These are phyloP conservation scores for Penicillium robsamsonii DNA, from an alignment of 495 filamentous ascomycete genomes.

Conservation along the genomic window DNA sequence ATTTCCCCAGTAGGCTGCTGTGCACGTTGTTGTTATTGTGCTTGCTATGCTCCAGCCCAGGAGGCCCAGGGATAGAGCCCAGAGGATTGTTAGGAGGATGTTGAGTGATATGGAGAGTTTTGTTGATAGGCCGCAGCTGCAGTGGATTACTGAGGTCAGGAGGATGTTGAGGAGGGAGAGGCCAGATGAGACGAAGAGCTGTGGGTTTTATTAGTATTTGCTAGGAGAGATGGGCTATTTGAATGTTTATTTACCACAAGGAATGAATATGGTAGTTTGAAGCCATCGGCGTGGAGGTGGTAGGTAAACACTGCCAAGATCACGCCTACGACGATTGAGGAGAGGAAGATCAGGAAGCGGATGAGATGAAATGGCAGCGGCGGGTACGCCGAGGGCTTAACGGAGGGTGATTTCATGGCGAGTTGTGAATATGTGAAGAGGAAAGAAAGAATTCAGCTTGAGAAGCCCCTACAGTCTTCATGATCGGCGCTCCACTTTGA, in stretches of 20 bases:
- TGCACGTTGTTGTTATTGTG: slow-evolving; percentile 59
- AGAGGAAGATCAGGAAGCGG: slow-evolving; percentile 49
- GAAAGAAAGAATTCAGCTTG: slow-evolving; percentile 4
- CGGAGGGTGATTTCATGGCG: slow-evolving; percentile 35
- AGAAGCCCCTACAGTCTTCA: slow-evolving; percentile 1
- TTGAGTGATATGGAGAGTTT: slow-evolving; percentile 55
- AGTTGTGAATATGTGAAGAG: slow-evolving; percentile 4
- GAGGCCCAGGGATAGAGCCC: slow-evolving; percentile 56
- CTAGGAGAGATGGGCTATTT: not conserved
- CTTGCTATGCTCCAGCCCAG: slow-evolving; percentile 55
- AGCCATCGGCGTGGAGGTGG: slow-evolving; percentile 53
- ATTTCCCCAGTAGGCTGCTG: slow-evolving; percentile 52
- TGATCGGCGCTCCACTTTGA: slow-evolving; percentile 29
- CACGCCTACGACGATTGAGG: slow-evolving; percentile 54
- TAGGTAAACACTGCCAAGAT: slow-evolving; percentile 63
- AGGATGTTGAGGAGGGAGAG: slow-evolving; percentile 53
- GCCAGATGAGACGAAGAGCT: slow-evolving; percentile 57
- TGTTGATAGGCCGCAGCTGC: slow-evolving; percentile 55
- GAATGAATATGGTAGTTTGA: slow-evolving; percentile 62
- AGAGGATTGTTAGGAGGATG: slow-evolving; percentile 50
- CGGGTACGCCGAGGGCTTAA: slow-evolving; percentile 58
- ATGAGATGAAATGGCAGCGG: slow-evolving; percentile 57
- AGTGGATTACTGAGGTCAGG: slow-evolving; percentile 55
- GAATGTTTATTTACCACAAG: slow-evolving; percentile 49
- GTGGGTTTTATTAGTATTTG: slow-evolving; percentile 6